Conservation (phyloP, 441 rosid genomes). For the Viola pubescens region DNA sequence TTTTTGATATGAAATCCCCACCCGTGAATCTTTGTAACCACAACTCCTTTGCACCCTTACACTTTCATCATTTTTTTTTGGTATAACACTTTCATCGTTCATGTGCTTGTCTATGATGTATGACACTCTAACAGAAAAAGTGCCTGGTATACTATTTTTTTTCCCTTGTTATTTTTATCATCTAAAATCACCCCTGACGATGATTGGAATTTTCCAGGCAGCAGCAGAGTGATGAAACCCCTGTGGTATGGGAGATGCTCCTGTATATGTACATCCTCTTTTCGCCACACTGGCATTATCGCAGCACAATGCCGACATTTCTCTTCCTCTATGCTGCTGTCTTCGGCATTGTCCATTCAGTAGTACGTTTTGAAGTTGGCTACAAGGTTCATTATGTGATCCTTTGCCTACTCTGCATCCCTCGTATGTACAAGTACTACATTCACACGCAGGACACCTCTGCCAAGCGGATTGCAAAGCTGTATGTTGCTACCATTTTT, state of each 20-base stretch:
- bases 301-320: conserved; percentile 80
- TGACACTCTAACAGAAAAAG: not conserved
- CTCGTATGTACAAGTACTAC: conserved; percentile 86
- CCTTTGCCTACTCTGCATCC: conserved; percentile 77
- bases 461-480: conserved; percentile 59
- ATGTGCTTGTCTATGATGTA: not conserved
- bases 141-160: not conserved
- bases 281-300: conserved; percentile 95
- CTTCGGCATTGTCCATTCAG: conserved; percentile 57
- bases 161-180: not conserved
- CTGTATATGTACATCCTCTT: conserved; percentile 79
- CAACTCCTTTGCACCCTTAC: too few species aligned
- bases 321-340: conserved; percentile 67
- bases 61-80: not conserved
- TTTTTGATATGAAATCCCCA: too few species aligned
- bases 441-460: conserved; percentile 48
- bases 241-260: conserved; percentile 91
- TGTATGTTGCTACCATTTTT: conserved; percentile 53
- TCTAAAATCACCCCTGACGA: not conserved
- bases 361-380: conserved; percentile 50
- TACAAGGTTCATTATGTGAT: conserved; percentile 69
- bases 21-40: too few species aligned
- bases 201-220: conserved; percentile 42
- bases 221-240: conserved; percentile 82
- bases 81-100: not conserved